Evolutionary conservation across 495 filamentous ascomycete species (phyloP).

Genomic region (Acidomyces sp.): DNA sequence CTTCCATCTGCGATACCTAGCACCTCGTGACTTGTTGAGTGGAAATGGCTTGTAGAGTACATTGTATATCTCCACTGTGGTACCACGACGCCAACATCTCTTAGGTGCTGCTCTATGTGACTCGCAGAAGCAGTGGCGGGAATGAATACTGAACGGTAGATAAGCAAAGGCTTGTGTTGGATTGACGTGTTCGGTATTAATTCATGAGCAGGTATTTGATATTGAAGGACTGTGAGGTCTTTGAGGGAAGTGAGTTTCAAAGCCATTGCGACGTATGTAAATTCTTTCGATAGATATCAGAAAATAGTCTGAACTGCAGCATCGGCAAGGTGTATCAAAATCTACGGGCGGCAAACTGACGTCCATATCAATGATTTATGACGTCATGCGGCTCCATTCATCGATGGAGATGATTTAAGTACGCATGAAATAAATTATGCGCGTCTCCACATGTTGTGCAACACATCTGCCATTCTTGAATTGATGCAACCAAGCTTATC

Average conservation of each 20-base stretch:
- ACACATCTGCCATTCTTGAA: no score
- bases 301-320: no score
- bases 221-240: slow-evolving; percentile 39
- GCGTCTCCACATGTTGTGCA: no score
- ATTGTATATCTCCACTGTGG: slow-evolving; percentile 59
- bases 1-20: slow-evolving; percentile 45
- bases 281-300: no score
- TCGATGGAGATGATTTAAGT: no score
- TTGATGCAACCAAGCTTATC: no score
- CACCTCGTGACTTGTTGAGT: slow-evolving; percentile 53
- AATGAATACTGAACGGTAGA: slow-evolving; percentile 40
- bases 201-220: slow-evolving; percentile 45
- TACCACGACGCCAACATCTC: slow-evolving; percentile 37
- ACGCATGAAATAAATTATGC: no score
- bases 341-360: no score
- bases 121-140: slow-evolving; percentile 27
- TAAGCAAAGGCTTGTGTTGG: slow-evolving; percentile 47
- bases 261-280: slow-evolving; percentile 7
- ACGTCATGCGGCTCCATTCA: no score
- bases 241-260: slow-evolving; percentile 33
- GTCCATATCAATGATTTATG: no score
- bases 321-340: no score
- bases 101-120: slow-evolving; percentile 42
- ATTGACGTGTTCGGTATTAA: slow-evolving; percentile 54
- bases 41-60: slow-evolving; percentile 52